These are phyloP conservation scores for Aspergillus tamarii DNA, from an alignment of 2,329 filamentous ascomycete genomes.

Conservation along the genomic window DNA sequence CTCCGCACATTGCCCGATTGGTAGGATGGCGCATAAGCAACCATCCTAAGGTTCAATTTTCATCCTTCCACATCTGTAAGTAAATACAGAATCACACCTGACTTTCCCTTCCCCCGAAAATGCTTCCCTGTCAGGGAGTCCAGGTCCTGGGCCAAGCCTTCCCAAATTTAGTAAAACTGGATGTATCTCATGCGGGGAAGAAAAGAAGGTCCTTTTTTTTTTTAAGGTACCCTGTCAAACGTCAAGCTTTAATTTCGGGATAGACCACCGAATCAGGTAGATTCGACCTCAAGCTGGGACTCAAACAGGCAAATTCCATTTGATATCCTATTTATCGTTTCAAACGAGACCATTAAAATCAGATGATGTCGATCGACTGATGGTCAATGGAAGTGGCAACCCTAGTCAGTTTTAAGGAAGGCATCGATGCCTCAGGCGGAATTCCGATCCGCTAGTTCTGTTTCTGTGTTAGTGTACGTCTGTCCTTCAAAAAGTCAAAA, in stretches of 20 bases:
- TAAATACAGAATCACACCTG: too few species aligned
- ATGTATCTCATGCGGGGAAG: neutral
- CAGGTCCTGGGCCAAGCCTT: neutral
- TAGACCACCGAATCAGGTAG: neutral
- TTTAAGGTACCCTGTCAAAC: neutral
- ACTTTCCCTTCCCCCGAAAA: conserved; percentile 4
- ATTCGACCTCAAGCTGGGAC: too few species aligned
- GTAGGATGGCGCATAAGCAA: neutral
- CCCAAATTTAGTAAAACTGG: neutral
- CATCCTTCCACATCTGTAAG: too few species aligned
- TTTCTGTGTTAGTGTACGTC: too few species aligned
- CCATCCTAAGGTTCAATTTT: too few species aligned
- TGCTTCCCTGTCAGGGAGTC: neutral
- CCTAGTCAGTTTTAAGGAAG: neutral
- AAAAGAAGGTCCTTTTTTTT: neutral
- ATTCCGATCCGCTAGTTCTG: neutral
- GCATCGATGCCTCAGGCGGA: neutral
- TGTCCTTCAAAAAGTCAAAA: too few species aligned
- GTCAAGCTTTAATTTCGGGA: neutral
- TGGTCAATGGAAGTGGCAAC: neutral
- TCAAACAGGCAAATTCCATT: neutral
- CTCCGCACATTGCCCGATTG: neutral
- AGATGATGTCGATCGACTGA: neutral
- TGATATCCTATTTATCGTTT: neutral
- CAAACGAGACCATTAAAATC: neutral